These are phyloP conservation scores for Pythium brassicae DNA, from an alignment of 352 stramenopile species.

Conservation along the genomic window DNA sequence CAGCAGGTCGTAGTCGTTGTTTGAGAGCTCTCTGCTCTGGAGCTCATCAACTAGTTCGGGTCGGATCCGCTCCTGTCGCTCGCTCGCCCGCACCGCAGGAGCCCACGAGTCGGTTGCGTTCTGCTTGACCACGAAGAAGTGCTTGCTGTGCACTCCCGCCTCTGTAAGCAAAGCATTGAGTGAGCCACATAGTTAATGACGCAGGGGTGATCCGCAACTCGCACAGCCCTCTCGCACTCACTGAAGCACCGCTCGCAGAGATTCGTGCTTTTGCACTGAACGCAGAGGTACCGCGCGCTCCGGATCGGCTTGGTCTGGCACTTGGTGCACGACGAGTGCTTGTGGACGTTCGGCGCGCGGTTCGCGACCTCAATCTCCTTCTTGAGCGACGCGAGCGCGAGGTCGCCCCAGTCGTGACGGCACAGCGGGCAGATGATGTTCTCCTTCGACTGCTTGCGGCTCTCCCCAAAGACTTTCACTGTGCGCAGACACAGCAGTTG, in stretches of 20 bases:
- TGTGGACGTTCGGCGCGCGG: conserved; percentile 71
- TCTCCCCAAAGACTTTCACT: conserved; percentile 86
- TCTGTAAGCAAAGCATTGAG: conserved; percentile 22
- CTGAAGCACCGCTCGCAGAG: conserved; percentile 75
- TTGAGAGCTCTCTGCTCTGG: conserved; percentile 70
- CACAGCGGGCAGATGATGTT: conserved; percentile 84
- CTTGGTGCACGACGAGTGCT: conserved; percentile 52
- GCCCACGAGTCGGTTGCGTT: conserved; percentile 53
- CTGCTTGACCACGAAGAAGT: conserved; percentile 72
- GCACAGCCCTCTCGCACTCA: conserved; percentile 18
- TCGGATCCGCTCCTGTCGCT: conserved; percentile 14
- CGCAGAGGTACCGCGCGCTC: conserved; percentile 71
- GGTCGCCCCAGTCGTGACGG: conserved; percentile 74
- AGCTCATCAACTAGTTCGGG: conserved; percentile 44
- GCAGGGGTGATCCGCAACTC: too few relatives aligned
- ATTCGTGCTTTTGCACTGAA: conserved; percentile 76
- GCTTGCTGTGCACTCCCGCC: conserved; percentile 53
- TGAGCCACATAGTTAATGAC: background rate
- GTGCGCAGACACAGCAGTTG: background rate
- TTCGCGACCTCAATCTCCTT: conserved; percentile 77
- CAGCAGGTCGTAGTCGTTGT: conserved; percentile 81
- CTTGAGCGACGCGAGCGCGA: conserved; percentile 50
- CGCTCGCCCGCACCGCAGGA: conserved; percentile 37
- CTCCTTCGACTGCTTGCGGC: conserved; percentile 73
- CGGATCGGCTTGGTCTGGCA: conserved; percentile 77